Evolutionary conservation across 805 yeast species (phyloP).

Genomic region (Yamadazyma akitaensis): DNA sequence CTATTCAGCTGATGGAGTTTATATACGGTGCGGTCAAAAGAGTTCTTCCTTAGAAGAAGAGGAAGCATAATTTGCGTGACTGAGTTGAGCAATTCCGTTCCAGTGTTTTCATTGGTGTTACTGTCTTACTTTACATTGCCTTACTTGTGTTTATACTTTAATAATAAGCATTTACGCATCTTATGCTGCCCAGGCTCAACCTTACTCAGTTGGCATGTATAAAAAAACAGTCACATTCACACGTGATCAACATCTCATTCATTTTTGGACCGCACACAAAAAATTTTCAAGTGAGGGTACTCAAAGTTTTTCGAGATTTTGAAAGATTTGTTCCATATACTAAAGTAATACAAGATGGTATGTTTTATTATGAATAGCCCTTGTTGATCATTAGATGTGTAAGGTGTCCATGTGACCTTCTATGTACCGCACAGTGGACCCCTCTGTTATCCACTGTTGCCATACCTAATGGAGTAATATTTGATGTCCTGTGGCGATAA

Average conservation of each 20-base stretch:
- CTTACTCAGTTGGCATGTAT: not conserved
- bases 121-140: too few species aligned
- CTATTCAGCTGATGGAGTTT: too few species aligned
- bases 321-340: constrained; percentile 6
- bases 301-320: constrained; percentile 6
- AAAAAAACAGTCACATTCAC: constrained; percentile 12
- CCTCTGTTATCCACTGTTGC: not conserved
- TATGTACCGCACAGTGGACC: too few species aligned
- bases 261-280: constrained; percentile 5
- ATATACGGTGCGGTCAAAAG: not conserved
- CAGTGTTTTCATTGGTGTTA: too few species aligned
- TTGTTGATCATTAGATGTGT: too few species aligned
- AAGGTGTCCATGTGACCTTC: too few species aligned
- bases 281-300: constrained; percentile 4
- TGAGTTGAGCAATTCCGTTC: too few species aligned
- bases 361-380: constrained; percentile 1
- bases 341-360: constrained; percentile 13
- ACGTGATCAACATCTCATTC: constrained; percentile 1
- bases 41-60: not conserved
- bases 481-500: not conserved
- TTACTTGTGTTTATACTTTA: too few species aligned
- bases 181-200: not conserved
- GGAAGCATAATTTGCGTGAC: too few species aligned
- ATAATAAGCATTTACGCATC: not conserved
- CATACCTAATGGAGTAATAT: not conserved